Conservation (phyloP, 108 stramenopile species). For the Cyclotella distinguenda region DNA sequence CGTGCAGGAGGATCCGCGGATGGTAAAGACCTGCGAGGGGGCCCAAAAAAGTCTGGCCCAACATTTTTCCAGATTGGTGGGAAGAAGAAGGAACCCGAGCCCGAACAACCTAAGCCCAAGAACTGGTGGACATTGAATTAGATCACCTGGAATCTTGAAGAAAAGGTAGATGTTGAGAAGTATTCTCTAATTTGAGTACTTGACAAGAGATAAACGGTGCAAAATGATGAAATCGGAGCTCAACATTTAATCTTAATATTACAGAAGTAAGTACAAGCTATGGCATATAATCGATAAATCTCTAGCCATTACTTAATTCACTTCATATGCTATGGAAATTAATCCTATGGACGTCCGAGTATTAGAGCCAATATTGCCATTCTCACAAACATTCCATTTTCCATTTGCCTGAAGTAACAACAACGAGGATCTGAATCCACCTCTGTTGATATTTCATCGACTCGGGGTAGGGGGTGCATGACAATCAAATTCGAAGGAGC, state of each 20-base stretch:
- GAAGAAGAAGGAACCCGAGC: slow-evolving; percentile 65
- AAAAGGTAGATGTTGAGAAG: too few relatives aligned
- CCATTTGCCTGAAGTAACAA: slow-evolving; percentile 98
- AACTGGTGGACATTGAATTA: slow-evolving; percentile 85
- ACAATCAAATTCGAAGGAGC: slow-evolving; percentile 76
- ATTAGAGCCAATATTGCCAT: slow-evolving; percentile 93
- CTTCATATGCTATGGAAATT: too few relatives aligned
- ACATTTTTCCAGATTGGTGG: slow-evolving; percentile 38
- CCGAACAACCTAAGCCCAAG: slow-evolving; percentile 54
- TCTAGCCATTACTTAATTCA: too few relatives aligned
- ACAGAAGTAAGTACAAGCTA: too few relatives aligned
- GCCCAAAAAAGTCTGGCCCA: slow-evolving; percentile 53
- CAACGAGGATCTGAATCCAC: slow-evolving; percentile 94
- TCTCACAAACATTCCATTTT: slow-evolving; percentile 97
- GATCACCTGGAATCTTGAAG: too few relatives aligned
- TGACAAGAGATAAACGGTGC: too few relatives aligned
- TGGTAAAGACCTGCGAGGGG: slow-evolving; percentile 73
- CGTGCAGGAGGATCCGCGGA: slow-evolving; percentile 74
- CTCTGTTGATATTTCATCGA: slow-evolving; percentile 91
- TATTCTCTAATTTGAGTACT: too few relatives aligned
- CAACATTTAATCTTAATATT: too few relatives aligned
- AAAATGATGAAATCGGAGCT: too few relatives aligned
- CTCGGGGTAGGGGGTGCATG: slow-evolving; percentile 92
- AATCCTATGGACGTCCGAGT: slow-evolving; percentile 46
- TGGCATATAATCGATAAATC: too few relatives aligned